phyloP scores from a whole-genome alignment of 805 yeast genomes.

The Candida coleopterorum region DNA sequence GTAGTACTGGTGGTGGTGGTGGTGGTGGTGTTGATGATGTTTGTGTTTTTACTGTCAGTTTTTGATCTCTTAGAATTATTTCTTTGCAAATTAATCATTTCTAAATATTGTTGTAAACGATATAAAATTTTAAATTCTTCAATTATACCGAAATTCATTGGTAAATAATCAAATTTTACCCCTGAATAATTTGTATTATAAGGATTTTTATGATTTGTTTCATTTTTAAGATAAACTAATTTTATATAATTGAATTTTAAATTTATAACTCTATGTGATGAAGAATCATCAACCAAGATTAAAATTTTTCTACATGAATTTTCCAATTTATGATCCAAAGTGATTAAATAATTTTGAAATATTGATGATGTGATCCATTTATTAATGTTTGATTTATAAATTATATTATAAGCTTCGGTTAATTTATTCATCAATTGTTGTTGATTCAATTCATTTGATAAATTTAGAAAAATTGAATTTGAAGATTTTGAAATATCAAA shows the following conservation, averaged over 20 bases:
- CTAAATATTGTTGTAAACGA: slow-evolving; percentile 53
- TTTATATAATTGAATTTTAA: slow-evolving; percentile 32
- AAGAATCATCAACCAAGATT: slow-evolving; percentile 55
- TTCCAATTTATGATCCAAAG: slow-evolving; percentile 54
- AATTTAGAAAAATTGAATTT: slow-evolving; percentile 16
- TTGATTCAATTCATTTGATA: slow-evolving; percentile 10
- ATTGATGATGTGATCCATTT: slow-evolving; percentile 61
- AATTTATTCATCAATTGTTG: slow-evolving; percentile 35
- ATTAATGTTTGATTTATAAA: slow-evolving; percentile 55
- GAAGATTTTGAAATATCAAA: slow-evolving; percentile 31
- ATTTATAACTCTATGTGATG: slow-evolving; percentile 53
- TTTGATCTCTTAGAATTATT: slow-evolving; percentile 11
- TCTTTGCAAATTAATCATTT: slow-evolving; percentile 35
- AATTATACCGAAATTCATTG: slow-evolving; percentile 60
- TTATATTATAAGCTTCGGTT: slow-evolving; percentile 46
- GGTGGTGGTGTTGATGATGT: too few relatives aligned
- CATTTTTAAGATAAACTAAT: slow-evolving; percentile 34
- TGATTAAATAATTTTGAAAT: slow-evolving; percentile 57
- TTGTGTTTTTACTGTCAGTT: neutral
- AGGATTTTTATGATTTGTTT: slow-evolving; percentile 33
- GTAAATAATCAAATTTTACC: slow-evolving; percentile 49
- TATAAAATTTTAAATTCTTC: slow-evolving; percentile 58
- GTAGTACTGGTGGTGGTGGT: too few relatives aligned
- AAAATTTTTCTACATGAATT: slow-evolving; percentile 45
- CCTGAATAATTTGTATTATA: slow-evolving; percentile 35